Evolutionary conservation across 2,329 filamentous ascomycete genomes (phyloP), one percentile per base, ranked within the genome.

Genomic region (Fusarium vanettenii): DNA sequence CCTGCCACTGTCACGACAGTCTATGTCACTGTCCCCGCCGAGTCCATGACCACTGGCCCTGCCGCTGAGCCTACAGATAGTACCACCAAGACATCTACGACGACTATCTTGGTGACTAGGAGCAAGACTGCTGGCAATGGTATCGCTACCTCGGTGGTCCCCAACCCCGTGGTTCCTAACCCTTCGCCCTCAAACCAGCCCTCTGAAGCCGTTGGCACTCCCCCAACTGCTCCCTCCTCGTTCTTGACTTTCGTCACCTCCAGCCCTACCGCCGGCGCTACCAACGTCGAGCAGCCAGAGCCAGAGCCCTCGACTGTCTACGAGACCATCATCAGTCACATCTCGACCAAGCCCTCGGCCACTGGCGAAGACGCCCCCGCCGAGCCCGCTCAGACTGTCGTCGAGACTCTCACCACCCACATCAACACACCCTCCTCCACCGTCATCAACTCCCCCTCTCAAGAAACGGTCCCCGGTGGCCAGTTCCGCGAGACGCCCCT

Each of bases 1-100:
- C 81, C 80, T n/a, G 84, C 85, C 2, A 79, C 85, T 10, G 69
- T 83, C n/a, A 83, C 81, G 0, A 80, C 83, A 25, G 82, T 82
- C 68, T 79, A 78, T 57, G 71, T 76, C 27, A 86, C 84, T n/a
- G 77, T 84, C 16, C 83, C 81, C 10, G 79, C 80, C 20, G 66
- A 67, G 31, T 67, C 67, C 37, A 41, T 64, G 48, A 68, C 64
- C 27, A 52, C 25, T 63, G 75, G 41, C 41, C 66, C 73, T 62
- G 62, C 61, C 16, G 62, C 43, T 27, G 66, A 60, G n/a, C 63
- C 66, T n/a, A 73, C 61, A 10, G 67, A 64, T n/a, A 43, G 64
- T 35, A 75, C 67, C 25, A 78, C 76, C 56, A 68, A 70, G 66
- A 79, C 77, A 10, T 63, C 68, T 22, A 79, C 75, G 1, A 78